Evolutionary conservation across 2,329 filamentous ascomycete genomes (phyloP).

Genomic region (Myriangium duriaei): DNA sequence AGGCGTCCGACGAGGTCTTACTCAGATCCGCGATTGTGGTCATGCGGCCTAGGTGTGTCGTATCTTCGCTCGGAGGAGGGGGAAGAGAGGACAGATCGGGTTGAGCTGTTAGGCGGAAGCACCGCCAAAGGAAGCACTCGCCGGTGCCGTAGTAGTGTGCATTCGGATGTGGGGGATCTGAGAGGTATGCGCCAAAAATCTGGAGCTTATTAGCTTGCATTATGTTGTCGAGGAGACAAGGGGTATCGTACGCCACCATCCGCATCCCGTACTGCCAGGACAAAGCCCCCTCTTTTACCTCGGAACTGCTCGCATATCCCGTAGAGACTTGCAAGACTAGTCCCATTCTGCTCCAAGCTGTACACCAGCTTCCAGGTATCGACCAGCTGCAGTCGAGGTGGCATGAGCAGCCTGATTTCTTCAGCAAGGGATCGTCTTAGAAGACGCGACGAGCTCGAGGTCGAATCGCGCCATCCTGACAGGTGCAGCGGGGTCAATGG

Average conservation of each 20-base stretch:
- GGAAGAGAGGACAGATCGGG: conserved; percentile 46
- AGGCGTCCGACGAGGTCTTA: conserved; percentile 18
- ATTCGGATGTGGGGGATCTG: conserved; percentile 69
- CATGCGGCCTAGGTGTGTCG: conserved; percentile 47
- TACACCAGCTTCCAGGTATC: conserved; percentile 82
- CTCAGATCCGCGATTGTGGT: conserved; percentile 40
- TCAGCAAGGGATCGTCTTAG: conserved; percentile 67
- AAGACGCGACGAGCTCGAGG: conserved; percentile 48
- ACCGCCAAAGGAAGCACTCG: conserved; percentile 87
- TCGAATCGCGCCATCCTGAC: conserved; percentile 50
- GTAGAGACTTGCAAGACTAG: conserved; percentile 77
- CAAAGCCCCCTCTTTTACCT: conserved; percentile 66
- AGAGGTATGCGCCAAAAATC: conserved; percentile 88
- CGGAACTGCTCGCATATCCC: conserved; percentile 58
- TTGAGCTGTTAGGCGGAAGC: conserved; percentile 49
- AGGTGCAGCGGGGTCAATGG: conserved; percentile 72
- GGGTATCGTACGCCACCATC: conserved; percentile 52
- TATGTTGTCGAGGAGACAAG: background rate
- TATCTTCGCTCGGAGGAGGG: conserved; percentile 56
- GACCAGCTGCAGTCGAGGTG: conserved; percentile 71
- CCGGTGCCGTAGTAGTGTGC: conserved; percentile 89
- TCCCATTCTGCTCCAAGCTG: conserved; percentile 83
- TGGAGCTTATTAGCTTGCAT: conserved; percentile 13
- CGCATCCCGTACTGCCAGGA: conserved; percentile 73
- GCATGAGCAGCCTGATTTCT: conserved; percentile 81